Evolutionary conservation across 345 rosid genomes (phyloP), one percentile per base, ranked within the genome.

Genomic region (Euphorbia pulcherrima): DNA sequence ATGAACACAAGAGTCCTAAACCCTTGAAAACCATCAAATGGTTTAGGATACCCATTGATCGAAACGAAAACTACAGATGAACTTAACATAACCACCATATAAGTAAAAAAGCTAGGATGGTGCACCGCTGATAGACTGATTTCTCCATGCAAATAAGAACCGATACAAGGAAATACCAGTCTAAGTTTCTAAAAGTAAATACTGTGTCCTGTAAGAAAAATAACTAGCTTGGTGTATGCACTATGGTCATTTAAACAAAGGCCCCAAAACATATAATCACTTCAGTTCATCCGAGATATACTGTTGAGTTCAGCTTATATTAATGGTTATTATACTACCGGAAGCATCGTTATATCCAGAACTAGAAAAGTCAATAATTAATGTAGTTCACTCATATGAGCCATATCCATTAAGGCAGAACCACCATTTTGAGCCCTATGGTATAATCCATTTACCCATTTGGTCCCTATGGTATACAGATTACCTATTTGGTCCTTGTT

Each of bases 271-370:
- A 50, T 5, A 0, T 4, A 23, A 6, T 18, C 20, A 0, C 54
- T 50, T 23, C 23, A 50, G 24, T 50, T 50, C 24, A 20, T 14
- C 11, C 7, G 10, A 50, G 20, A 5, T 20, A 23, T 21, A 53
- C 16, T 37, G 48, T 30, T 18, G 16, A 40, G n/a, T 44, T 18
- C 53, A 6, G 4, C 50, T n/a, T 3, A 18, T 44, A 40, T 3
- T 20, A 17, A 33, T 33, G 46, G 23, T 39, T 10, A 37, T 40
- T 26, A 41, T 65, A 37, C 68, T 48, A 35, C 46, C 48, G 40
- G 16, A 65, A 65, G 44, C 29, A 50, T 51, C 39, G n/a, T 50
- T 3, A n/a, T 65, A 35, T 51, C 27, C 27, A 30, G 17, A 65
- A 29, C 29, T 7, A 51, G 46, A 29, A 61, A 46, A 33, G 48